Evolutionary conservation across 2,329 filamentous ascomycete genomes (phyloP), one percentile per base, ranked within the genome.

Genomic region (Exophiala oligosperma): DNA sequence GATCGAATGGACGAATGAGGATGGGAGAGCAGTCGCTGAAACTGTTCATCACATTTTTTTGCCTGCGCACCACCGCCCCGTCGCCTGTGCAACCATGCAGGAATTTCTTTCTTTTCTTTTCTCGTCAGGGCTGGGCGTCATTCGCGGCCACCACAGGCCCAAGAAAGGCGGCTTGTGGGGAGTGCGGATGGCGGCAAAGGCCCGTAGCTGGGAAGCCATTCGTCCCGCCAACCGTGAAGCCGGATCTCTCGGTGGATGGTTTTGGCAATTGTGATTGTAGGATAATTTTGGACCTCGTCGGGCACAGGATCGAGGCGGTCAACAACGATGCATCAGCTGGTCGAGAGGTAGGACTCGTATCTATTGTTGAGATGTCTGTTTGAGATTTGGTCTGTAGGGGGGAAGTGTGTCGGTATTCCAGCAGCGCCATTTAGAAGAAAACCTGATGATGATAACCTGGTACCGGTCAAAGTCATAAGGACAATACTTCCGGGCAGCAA

Each of bases 151-250:
- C 26, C 26, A 28, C 26, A 28, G 7, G 26, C 26, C 26, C 17
- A 37, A 37, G 43, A 23, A 46, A 2, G 12, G 26, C 17, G 49
- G 40, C 29, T 35, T 37, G 54, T 51, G 54, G 47, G 38, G 52
- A 41, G 21, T 41, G 51, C 51, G 56, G 56, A 57, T 43, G 55
- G 54, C 60, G 60, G 60, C 51, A 62, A 60, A 28, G 56, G 60
- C 41, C 56, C 60, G 60, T 52, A 47, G 49, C 38, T 44, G 21
- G 35, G 40, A 49, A 32, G 40, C 57, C 52, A 60, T 60, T 63
- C 58, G 61, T 46, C 61, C 57, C 58, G 61, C 61, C 61, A 63
- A 60, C 61, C 61, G 57, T 41, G 43, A 47, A 28, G 29, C 40
- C 41, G 51, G 51, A 41, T 41, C 38, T 35, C n/a, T 41, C 12